Conservation (phyloP, 768 basidiomycete genomes). For the Tricholomella constricta region DNA sequence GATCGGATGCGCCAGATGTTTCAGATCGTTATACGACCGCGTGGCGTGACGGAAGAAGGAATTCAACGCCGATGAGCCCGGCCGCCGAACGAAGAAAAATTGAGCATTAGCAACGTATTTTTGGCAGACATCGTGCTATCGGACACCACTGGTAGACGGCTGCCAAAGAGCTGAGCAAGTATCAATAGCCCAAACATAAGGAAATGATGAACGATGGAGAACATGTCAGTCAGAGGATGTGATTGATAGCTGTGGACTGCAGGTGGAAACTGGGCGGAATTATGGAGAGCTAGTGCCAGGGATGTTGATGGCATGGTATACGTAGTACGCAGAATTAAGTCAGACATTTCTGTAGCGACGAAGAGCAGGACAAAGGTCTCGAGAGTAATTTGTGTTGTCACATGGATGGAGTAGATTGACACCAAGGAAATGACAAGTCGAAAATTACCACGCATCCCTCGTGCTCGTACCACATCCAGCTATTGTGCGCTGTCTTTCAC, state of each 20-base stretch:
- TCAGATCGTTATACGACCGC: not conserved
- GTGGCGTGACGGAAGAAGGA: not conserved
- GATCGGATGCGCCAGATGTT: not conserved
- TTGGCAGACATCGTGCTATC: not conserved
- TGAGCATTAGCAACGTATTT: not conserved
- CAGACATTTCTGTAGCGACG: not conserved
- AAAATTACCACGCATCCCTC: constrained; percentile 19
- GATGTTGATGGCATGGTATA: too few relatives aligned
- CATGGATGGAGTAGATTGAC: not conserved
- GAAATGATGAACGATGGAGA: not conserved
- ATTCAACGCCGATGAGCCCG: not conserved
- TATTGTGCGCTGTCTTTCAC: constrained; percentile 11
- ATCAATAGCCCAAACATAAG: not conserved
- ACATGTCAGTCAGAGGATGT: not conserved
- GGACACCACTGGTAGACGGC: too few relatives aligned
- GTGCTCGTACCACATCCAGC: constrained; percentile 6
- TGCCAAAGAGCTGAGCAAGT: too few relatives aligned
- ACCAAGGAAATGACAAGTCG: constrained; percentile 1
- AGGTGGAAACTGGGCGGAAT: not conserved
- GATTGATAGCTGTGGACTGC: constrained; percentile 4
- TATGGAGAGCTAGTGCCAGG: not conserved
- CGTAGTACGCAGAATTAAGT: too few relatives aligned
- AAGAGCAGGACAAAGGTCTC: too few relatives aligned
- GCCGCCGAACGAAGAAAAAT: not conserved
- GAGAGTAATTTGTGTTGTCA: not conserved